Evolutionary conservation across 257 asterid genomes (phyloP).

Genomic region (Jacaranda mimosifolia): DNA sequence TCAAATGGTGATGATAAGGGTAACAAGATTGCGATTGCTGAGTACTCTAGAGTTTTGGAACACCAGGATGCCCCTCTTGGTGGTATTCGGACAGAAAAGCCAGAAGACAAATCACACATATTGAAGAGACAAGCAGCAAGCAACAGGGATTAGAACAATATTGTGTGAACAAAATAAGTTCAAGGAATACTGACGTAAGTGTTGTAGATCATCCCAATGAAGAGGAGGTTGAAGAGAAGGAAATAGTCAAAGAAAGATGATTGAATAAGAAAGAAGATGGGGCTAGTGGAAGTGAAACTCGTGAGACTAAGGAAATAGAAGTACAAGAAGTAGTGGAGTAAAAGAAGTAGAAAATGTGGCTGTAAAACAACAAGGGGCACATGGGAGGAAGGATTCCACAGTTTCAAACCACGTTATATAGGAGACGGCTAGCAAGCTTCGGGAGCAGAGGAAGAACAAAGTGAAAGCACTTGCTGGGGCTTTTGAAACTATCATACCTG

Average conservation of each 20-base stretch:
- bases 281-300: constrained; percentile 27
- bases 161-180: not conserved
- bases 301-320: constrained; percentile 40
- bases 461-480: constrained; percentile 77
- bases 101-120: constrained; percentile 35
- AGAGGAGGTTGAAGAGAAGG: constrained; percentile 33
- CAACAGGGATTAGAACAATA: constrained; percentile 34
- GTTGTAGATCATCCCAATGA: constrained; percentile 34
- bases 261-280: constrained; percentile 32
- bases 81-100: constrained; percentile 38
- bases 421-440: constrained; percentile 63
- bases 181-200: constrained; percentile 22
- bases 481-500: constrained; percentile 61
- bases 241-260: not conserved
- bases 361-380: constrained; percentile 36
- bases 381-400: constrained; percentile 47
- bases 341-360: constrained; percentile 36
- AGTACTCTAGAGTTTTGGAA: constrained; percentile 32
- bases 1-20: constrained; percentile 38
- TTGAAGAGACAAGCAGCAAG: constrained; percentile 35
- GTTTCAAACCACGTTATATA: constrained; percentile 58
- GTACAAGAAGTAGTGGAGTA: constrained; percentile 35
- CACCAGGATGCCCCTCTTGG: constrained; percentile 26
- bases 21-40: constrained; percentile 30
- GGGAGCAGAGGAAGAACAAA: constrained; percentile 57